Percentiles rank a stretch among this genome's conserved stretches.
Conservation (phyloP, 2,329 filamentous ascomycete species). For the Ambrosiella cleistominuta region DNA sequence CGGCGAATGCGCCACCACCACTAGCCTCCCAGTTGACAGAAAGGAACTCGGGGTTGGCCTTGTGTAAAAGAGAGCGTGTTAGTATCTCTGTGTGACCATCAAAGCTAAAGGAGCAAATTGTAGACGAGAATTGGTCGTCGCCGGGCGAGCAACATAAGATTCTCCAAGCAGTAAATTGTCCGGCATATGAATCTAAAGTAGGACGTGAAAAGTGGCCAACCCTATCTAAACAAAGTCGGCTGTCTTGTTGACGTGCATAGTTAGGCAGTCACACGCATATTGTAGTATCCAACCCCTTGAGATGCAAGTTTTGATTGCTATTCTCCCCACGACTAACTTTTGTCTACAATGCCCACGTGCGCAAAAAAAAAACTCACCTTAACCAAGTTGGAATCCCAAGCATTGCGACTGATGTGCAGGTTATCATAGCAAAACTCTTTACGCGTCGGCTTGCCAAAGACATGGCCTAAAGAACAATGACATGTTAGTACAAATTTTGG, state of each 20-base stretch:
- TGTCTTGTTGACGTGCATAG: neutral
- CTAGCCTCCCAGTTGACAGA: conserved; percentile 97
- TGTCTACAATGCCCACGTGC: too few species aligned
- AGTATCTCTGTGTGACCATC: neutral
- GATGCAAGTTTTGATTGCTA: too few species aligned
- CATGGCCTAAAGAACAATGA: conserved; percentile 52
- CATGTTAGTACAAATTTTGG: conserved; percentile 10
- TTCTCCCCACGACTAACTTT: too few species aligned
- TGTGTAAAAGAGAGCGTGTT: conserved; percentile 4
- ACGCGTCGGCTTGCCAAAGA: conserved; percentile 88
- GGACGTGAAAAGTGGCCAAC: too few species aligned
- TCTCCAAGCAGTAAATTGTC: too few species aligned
- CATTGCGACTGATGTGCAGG: conserved; percentile 90
- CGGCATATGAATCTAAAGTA: too few species aligned
- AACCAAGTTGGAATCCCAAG: conserved; percentile 96
- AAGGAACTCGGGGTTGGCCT: conserved; percentile 91
- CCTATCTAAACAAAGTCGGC: neutral
- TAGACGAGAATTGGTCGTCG: neutral
- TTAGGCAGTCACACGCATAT: neutral
- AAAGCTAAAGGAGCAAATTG: neutral
- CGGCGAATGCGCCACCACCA: conserved; percentile 90
- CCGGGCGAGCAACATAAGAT: too few species aligned
- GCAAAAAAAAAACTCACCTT: conserved; percentile 47
- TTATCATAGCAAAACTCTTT: conserved; percentile 99
- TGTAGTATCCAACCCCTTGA: too few species aligned